Evolutionary conservation across 495 filamentous ascomycete species (phyloP), one percentile per base, ranked within the genome.

Genomic region (Penicillium manginii): DNA sequence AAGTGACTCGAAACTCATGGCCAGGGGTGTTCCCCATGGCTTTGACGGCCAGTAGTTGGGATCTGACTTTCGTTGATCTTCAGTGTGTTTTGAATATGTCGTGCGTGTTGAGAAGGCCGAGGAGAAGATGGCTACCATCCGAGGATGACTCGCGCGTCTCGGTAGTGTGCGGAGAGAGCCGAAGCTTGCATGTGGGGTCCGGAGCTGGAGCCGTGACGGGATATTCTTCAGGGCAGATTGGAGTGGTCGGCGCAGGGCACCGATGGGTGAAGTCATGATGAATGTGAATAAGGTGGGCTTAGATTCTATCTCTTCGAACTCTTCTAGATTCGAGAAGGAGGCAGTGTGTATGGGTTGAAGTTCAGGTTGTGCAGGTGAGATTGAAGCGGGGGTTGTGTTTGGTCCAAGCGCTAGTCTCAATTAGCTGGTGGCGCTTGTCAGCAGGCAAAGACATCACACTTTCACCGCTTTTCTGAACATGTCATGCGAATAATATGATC

Each of bases 1-100:
- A 8, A 60, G 4, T 3, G 47, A 56, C 46, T 55, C 52, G 12
- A 60, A 60, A 31, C 31, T 56, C 58, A 60, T 56, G 9, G 58
- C 52, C 17, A 60, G 29, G 2, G 47, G 47, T 2, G 15, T 52
- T 23, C 22, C 53, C 7, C 23, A 15, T 0, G 56, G 42, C 19
- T 50, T 50, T 0, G 42, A 43, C 11, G 49, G 40, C 10, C 9
- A 52, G 12, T 52, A 46, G 18, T n/a, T 46, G 40, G 3, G 32
- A 42, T 40, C 50, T 40, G 40, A 19, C 19, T 43, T 43, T 17
- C 40, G 40, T 18, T 43, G 7, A 12, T 9, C 39, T 23, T 21
- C 18, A 2, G 21, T 32, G 19, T 2, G 11, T 9, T 10, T 32
- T 35, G 18, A 32, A 19, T 21, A 39, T 22, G 19, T 42, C 15